Evolutionary conservation across 306 rosid genomes (phyloP), one percentile per base, ranked within the genome.

Genomic region (Phaseolus lunatus): DNA sequence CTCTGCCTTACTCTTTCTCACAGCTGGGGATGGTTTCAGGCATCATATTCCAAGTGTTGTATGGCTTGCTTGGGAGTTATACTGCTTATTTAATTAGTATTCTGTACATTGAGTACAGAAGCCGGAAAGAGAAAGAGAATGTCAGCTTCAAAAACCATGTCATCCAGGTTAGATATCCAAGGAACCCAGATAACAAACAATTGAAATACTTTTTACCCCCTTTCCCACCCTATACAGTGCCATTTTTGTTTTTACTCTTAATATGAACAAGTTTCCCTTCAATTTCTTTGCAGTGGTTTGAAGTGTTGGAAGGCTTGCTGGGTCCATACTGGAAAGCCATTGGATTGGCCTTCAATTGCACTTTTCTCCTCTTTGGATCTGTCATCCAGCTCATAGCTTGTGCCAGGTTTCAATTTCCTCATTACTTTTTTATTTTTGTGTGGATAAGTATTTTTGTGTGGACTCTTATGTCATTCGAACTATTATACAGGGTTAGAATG

Each of bases 331-430:
- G 97, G 97, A 90, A 92, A 73, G 97, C 96, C 3, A 52, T 64
- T 45, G 96, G 97, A 31, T 82, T 92, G 72, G 93, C 96, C 70
- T 92, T 93, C 91, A 93, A 90, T 75, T 93, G 97, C 68, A 93
- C 97, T 44, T 90, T 93, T 58, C 97, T 93, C 72, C 94, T 93
- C 75, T 93, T 85, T 61, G 97, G 97, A 82, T 87, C 96, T 72
- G 97, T 93, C 11, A 93, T 93, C 79, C 97, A 93, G 87, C 96
- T 93, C 4, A 89, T 93, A 53, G 97, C 92, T 49, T 93, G 97
- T 84, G 97, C 97, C 79, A 93, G 97, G 97, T 93, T 53, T 71
- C 53, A 11, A 48, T 67, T 49, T 44, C 5, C 70, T 45, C 45
- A 44, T 53, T 78, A 22, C 35, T 23, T 27, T 26, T 65, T 23